Evolutionary conservation across 1,284 basidiomycete species (phyloP), one percentile per base, ranked within the genome.

Genomic region (Austropuccinia psidii): DNA sequence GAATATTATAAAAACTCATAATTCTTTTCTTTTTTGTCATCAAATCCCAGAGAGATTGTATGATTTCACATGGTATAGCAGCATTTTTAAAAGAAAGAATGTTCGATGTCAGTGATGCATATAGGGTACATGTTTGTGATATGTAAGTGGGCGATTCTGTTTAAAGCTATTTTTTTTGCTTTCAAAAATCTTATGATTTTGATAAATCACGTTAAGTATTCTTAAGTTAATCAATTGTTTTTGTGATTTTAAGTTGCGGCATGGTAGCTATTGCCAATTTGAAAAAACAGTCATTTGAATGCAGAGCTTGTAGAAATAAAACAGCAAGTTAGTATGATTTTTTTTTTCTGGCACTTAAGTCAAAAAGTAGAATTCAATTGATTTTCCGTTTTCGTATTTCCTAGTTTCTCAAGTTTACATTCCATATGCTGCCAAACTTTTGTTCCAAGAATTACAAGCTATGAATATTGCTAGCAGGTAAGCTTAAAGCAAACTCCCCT

Each of bases 51-150:
- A 90, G 92, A 81, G 94, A 98, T 87, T 98, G 95, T 82, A 98
- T 99, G 96, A 97, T 99, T 76, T 96, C 95, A 45, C 96, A 99
- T 84, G 96, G 96, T 82, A 94, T 98, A 77, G 95, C 96, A 43
- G 91, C 88, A 2, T 99, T 99, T 88, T 82, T 98, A 81, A 95
- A 95, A 82, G 93, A 95, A 52, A 67, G 77, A 0, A 75, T 78
- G 74, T 78, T 79, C 62, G 78, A 78, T 19, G 76, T 81, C 24
- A 93, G 91, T 79, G 93, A 96, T 81, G 93, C 91, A n/a, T 95
- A 94, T 82, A 87, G 93, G 62, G 83, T 97, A 66, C 94, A 97
- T 80, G 92, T 97, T 74, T 97, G 93, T 81, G 93, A 97, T 81
- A 91, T 93, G 90, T 93, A 77, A 79, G 91, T 86, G 52, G 33